A percentile compares a stretch with the other conserved stretches of the same genome.
phyloP scores from a whole-genome alignment of 2,329 filamentous ascomycete genomes.

The Colletotrichum endophyticum region DNA sequence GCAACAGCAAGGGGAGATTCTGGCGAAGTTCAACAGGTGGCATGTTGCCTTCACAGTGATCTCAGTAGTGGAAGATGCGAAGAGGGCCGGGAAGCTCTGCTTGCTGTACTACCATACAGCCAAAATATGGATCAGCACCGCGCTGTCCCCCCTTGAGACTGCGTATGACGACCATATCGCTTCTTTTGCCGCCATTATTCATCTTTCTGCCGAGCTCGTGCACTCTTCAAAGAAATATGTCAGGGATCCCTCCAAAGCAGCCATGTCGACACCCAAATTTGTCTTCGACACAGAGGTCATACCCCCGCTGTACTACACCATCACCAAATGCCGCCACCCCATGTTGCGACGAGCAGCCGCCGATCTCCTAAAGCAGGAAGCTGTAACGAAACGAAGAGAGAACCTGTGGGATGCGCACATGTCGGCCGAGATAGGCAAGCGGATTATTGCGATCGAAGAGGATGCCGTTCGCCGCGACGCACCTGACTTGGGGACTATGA shows the following conservation, averaged over 20 bases:
- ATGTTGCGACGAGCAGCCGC: constrained; percentile 42
- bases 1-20: constrained; percentile 35
- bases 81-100: constrained; percentile 30
- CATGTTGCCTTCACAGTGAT: constrained; percentile 33
- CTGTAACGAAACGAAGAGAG: constrained; percentile 37
- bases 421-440: constrained; percentile 34
- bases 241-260: constrained; percentile 18
- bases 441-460: constrained; percentile 42
- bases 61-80: constrained; percentile 24
- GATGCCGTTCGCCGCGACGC: neutral
- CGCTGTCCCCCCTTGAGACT: constrained; percentile 33
- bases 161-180: constrained; percentile 38
- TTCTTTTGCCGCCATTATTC: constrained; percentile 41
- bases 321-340: constrained; percentile 45
- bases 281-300: constrained; percentile 48
- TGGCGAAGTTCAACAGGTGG: constrained; percentile 32
- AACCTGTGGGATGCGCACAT: constrained; percentile 42
- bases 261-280: constrained; percentile 28
- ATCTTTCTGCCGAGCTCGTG: constrained; percentile 26
- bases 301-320: constrained; percentile 46
- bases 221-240: neutral
- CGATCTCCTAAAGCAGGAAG: constrained; percentile 34
- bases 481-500: neutral
- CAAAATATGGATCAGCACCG: constrained; percentile 36
- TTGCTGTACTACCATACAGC: constrained; percentile 40